Evolutionary conservation across 495 filamentous ascomycete species (phyloP).

Genomic region (Neohortaea acidophila): DNA sequence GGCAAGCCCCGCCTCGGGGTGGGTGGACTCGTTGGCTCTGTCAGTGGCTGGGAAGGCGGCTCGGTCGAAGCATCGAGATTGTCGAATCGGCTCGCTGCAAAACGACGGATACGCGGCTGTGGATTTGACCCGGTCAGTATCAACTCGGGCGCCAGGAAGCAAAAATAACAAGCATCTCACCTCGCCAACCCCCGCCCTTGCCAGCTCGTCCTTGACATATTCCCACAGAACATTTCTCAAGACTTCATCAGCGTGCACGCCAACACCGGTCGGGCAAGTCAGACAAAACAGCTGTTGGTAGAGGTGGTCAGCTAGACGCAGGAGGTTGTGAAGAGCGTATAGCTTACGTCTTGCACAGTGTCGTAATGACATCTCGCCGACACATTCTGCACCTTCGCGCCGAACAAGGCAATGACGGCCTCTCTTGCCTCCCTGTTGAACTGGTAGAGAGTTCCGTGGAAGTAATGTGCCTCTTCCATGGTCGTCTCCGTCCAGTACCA

Average conservation of each 20-base stretch:
- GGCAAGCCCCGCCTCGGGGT: too few species aligned
- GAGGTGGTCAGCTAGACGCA: background rate
- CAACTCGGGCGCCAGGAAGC: too few species aligned
- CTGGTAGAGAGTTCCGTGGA: constrained; percentile 9
- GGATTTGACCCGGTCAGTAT: too few species aligned
- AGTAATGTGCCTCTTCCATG: constrained; percentile 9
- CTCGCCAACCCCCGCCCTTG: background rate
- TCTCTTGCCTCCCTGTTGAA: constrained; percentile 5
- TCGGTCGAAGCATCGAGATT: too few species aligned
- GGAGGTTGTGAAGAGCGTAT: background rate
- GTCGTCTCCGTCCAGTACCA: background rate
- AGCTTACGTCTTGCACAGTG: background rate
- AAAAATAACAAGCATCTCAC: too few species aligned
- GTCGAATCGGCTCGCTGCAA: too few species aligned
- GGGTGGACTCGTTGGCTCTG: background rate
- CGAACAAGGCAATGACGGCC: constrained; percentile 5
- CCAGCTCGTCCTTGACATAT: constrained; percentile 7
- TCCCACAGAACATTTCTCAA: background rate
- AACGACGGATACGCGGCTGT: too few species aligned
- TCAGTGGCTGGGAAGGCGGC: background rate
- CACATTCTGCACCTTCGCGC: constrained; percentile 5
- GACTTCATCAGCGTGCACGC: background rate
- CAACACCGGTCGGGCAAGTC: constrained; percentile 2
- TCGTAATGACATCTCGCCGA: constrained; percentile 8
- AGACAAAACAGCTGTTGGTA: constrained; percentile 7